A percentile compares a stretch with the other conserved stretches of the same genome.
Conservation (phyloP, 495 filamentous ascomycete genomes). For the Tuber calosporum region DNA sequence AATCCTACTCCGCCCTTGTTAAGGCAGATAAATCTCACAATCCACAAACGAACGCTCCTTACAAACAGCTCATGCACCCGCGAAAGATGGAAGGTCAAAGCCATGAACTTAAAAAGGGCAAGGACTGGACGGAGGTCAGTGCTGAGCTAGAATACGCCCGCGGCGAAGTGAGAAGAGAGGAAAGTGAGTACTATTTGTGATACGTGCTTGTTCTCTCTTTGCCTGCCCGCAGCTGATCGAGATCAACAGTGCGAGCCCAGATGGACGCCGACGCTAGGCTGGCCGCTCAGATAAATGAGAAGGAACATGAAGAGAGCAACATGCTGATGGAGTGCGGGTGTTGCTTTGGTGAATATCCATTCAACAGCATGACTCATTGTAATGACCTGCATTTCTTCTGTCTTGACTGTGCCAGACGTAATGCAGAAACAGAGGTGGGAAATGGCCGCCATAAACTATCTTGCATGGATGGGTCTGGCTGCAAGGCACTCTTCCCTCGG, state of each 20-base stretch:
- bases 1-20: conserved; percentile 47
- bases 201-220: background rate
- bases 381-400: conserved; percentile 64
- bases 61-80: conserved; percentile 38
- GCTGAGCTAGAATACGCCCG: conserved; percentile 32
- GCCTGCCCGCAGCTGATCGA: conserved; percentile 11
- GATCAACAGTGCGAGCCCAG: conserved; percentile 27
- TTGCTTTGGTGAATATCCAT: conserved; percentile 60
- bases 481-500: conserved; percentile 48
- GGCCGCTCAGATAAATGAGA: conserved; percentile 38
- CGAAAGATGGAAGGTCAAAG: conserved; percentile 28
- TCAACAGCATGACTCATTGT: conserved; percentile 64
- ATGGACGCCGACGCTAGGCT: conserved; percentile 36
- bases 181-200: conserved; percentile 22
- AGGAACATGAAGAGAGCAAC: conserved; percentile 47
- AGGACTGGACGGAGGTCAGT: conserved; percentile 27
- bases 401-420: conserved; percentile 54
- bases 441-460: conserved; percentile 54
- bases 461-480: conserved; percentile 52
- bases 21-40: conserved; percentile 43
- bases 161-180: conserved; percentile 37
- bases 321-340: conserved; percentile 59
- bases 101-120: conserved; percentile 25
- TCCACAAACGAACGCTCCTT: conserved; percentile 36
- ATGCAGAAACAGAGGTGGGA: conserved; percentile 63